Base-by-base conservation (phyloP, 495 filamentous ascomycete species). In the Rhizodiscina lignyota region DNA sequence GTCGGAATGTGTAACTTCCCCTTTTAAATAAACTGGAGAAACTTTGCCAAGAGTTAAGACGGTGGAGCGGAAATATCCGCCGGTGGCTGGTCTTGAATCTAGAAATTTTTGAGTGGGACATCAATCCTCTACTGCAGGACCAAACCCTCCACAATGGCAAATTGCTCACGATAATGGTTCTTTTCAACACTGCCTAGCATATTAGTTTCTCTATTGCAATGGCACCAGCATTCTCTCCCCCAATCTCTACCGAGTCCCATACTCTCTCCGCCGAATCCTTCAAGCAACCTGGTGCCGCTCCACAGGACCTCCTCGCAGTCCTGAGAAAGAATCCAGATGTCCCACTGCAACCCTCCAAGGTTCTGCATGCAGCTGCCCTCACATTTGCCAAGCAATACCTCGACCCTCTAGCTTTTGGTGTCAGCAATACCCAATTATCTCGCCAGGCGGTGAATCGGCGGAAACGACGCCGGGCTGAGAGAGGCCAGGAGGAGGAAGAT, bases 371-470 rank as follows among this genome's bases (percentile, higher is more conserved):
- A 18, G 67, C 72, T 1, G 70, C 79, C 11, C 57, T 83, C 12
- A 64, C 68, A 18, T 65, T 82, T 29, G 76, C 77, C 8, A 92
- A 92, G 56, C 60, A 66, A 22, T 79, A 70, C 22, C 57, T 94
- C 11, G 84, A 94, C 50, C 67, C 72, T 30, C 64, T 92, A 21
- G 85, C 85, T 12, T 51, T 60, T 2, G 72, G 68, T 35, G 58
- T 89, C 38, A 74, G 71, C 38, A 64, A 77, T 21, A 64, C 72
- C 5, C 57, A 61, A 32, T 35, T 41, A 20, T 36, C 49, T 27
- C 43, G 54, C 13, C 50, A 45, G 28, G 41, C 52, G 29, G 50
- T 53, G n/a, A 39, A 31, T 26, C 39, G 51, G 11, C 47, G 38
- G 36, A 53, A 51, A 38, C 41, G 43, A 72, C 87, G 54, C 58